A percentile compares a stretch with the other conserved stretches of the same genome.
Conservation (phyloP, 179 eudicot genomes). For the Monotropa hypopitys region DNA sequence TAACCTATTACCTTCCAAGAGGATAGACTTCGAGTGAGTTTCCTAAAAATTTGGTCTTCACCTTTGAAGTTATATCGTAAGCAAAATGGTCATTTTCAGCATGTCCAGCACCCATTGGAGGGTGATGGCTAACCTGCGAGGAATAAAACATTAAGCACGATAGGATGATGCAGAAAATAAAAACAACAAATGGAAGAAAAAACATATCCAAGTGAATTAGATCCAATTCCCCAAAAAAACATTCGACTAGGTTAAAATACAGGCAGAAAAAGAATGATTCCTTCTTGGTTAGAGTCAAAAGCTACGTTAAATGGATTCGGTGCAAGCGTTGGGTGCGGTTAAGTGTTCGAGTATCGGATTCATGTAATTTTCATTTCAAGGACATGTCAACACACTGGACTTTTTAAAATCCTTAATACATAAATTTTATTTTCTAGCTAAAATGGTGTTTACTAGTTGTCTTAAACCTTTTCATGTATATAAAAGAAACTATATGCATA, state of each 20-base stretch:
- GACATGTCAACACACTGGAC: too few species aligned
- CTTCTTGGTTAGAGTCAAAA: slow-evolving; percentile 11
- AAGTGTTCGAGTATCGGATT: too few species aligned
- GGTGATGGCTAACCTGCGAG: slow-evolving; percentile 71
- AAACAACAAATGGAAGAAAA: slow-evolving; percentile 11
- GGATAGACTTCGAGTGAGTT: slow-evolving; percentile 91
- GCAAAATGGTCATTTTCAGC: slow-evolving; percentile 85
- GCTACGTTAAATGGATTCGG: background rate
- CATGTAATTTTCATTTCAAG: too few species aligned
- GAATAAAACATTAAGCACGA: background rate
- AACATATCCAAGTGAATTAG: background rate
- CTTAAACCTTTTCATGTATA: too few species aligned
- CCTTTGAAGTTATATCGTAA: slow-evolving; percentile 84
- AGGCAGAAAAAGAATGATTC: background rate
- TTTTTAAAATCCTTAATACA: too few species aligned
- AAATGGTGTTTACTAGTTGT: too few species aligned
- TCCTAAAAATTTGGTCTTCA: slow-evolving; percentile 85
- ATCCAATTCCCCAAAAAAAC: background rate
- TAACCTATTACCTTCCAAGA: slow-evolving; percentile 60
- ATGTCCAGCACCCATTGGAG: slow-evolving; percentile 97
- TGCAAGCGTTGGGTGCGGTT: too few species aligned
- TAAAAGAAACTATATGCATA: too few species aligned
- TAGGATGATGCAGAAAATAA: background rate
- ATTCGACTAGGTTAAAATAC: background rate
- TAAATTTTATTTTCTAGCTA: too few species aligned